Percentiles rank a stretch among this genome's conserved stretches.
Conservation (phyloP, 257 asterid genomes). For the Knoxia roxburghii region DNA sequence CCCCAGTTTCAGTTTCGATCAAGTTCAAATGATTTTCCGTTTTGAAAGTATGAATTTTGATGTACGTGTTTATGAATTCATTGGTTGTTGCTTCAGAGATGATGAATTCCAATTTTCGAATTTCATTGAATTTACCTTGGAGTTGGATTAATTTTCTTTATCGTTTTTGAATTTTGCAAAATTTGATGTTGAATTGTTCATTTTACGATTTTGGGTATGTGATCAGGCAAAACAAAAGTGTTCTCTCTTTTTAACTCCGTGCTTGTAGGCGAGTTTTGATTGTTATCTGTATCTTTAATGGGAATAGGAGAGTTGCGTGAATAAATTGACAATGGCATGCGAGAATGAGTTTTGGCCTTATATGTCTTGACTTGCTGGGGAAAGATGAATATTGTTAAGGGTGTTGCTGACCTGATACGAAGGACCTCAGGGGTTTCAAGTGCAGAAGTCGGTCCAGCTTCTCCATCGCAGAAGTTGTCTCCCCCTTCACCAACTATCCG, state of each 20-base stretch:
- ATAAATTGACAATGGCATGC: constrained; percentile 38
- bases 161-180: not conserved
- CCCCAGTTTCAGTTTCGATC: not conserved
- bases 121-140: not conserved
- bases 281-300: not conserved
- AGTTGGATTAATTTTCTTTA: not conserved
- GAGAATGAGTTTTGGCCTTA: constrained; percentile 27
- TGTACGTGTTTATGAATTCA: not conserved
- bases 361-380: constrained; percentile 37
- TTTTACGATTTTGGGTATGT: not conserved
- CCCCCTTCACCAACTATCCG: constrained; percentile 53
- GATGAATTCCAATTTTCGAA: not conserved
- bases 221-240: not conserved
- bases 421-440: constrained; percentile 64
- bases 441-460: constrained; percentile 45
- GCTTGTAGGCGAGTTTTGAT: not conserved
- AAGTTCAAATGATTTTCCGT: not conserved
- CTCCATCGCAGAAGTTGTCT: constrained; percentile 52
- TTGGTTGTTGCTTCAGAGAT: not conserved
- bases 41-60: not conserved
- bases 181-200: not conserved
- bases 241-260: not conserved
- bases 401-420: constrained; percentile 92
- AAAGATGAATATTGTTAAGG: constrained; percentile 87
- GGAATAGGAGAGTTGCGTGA: constrained; percentile 13